Percentiles rank a stretch among this genome's conserved stretches.
phyloP scores from a whole-genome alignment of 176 grass and related monocot genomes.

The Triticum urartu region DNA sequence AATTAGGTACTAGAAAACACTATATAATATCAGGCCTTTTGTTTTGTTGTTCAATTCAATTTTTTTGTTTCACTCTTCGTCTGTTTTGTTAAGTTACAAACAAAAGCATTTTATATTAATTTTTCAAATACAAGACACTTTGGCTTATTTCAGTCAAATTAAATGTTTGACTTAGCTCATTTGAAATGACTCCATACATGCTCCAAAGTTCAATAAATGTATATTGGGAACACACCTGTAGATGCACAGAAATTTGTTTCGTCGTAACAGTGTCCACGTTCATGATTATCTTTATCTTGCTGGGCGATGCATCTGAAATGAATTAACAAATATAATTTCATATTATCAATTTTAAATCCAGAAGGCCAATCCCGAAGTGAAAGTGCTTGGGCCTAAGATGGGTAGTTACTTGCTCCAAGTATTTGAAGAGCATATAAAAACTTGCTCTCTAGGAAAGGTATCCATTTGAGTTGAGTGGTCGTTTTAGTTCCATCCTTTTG shows the following conservation, averaged over 20 bases:
- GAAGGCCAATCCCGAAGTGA: background rate
- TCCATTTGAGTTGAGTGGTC: constrained; percentile 18
- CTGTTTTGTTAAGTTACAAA: background rate
- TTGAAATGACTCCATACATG: background rate
- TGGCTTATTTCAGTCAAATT: background rate
- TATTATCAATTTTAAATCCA: background rate
- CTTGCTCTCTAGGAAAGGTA: constrained; percentile 28
- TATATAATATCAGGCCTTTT: background rate
- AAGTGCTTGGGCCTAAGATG: background rate
- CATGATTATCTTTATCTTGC: constrained; percentile 25
- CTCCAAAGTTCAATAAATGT: background rate
- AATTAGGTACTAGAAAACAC: background rate
- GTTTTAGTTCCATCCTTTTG: background rate
- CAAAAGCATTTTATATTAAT: background rate
- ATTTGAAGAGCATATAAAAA: constrained; percentile 25
- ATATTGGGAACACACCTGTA: constrained; percentile 9
- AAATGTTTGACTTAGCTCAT: background rate
- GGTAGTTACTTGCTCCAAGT: constrained; percentile 31
- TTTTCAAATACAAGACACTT: background rate
- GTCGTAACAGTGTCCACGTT: background rate
- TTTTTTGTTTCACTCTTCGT: background rate
- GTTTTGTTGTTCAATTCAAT: background rate
- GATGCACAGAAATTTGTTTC: constrained; percentile 36
- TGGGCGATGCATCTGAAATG: constrained; percentile 25
- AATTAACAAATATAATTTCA: background rate